Base-by-base conservation (phyloP, 768 basidiomycete species). In the Amanita polypyramis region DNA sequence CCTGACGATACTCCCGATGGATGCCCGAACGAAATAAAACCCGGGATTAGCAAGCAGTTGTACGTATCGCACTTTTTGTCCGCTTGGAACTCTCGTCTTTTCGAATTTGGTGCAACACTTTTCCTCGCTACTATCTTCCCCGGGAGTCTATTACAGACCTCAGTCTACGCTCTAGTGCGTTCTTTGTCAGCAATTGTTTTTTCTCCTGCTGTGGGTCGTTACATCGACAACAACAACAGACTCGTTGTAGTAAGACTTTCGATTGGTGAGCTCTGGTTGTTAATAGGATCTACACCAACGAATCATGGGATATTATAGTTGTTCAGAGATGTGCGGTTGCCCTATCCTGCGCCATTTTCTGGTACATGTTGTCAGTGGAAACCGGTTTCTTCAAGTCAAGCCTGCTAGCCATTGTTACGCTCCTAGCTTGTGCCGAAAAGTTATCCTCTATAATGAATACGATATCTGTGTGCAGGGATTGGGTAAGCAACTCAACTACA, bases 21-120 rank as follows among this genome's bases (percentile, higher is more conserved):
- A n/a, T n/a, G n/a, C n/a, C 14, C 21, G 10, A 15, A n/a, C 25
- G 19, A 4, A 8, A 43, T 43, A 19, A 25, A 15, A 32, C 23
- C 43, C 12, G 25, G 12, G 38, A 30, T 39, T 43, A 38, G 12
- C 33, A 43, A 34, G 35, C 49, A 46, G 14, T 50, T 62, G 12
- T 62, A 58, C 35, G 25, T 57, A 29, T 62, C 61, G 5, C 61
- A 62, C 44, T 58, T 60, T 41, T 53, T 62, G 23, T 60, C 62
- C 1, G 62, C 60, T 11, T 64, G 62, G 62, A 64, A 63, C 40
- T 54, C 60, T 20, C 55, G 62, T 4, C 40, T 57, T 11, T 64
- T 62, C 44, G 60, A 64, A 49, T 64, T 62, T 38, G 62, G 57
- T 12, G 56, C 61, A 2, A 54, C 62, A 5, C 45, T 61, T 9